A percentile compares a stretch with the other conserved stretches of the same genome.
phyloP scores from a whole-genome alignment of 2,329 filamentous ascomycete genomes.

The Fusarium setosum region DNA sequence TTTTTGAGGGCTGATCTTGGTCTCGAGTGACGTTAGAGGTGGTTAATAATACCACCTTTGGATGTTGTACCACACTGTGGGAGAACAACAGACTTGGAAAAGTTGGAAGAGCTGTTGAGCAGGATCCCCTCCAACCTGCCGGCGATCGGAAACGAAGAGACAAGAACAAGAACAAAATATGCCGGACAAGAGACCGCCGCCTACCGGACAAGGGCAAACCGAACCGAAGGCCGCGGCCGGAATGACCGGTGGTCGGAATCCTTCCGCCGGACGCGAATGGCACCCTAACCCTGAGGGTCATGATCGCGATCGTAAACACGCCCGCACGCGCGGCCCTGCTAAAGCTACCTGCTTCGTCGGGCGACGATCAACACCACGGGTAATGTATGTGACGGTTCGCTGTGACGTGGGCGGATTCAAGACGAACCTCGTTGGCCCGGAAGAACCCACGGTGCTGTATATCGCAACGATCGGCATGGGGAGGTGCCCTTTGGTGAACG shows the following conservation, averaged over 20 bases:
- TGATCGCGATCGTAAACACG: not conserved
- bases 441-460: not conserved
- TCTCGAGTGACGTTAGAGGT: not conserved
- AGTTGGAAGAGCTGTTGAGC: not conserved
- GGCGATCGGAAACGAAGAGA: not conserved
- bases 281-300: not conserved
- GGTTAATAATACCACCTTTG: not conserved
- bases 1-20: constrained; percentile 5
- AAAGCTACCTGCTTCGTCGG: not conserved
- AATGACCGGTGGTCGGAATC: not conserved
- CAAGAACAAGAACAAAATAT: too few species aligned
- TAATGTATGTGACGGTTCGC: not conserved
- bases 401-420: not conserved
- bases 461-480: not conserved
- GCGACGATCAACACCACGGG: not conserved
- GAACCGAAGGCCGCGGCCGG: too few species aligned
- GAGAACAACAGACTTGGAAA: not conserved
- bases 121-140: not conserved
- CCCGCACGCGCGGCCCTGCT: not conserved
- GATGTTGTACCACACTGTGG: not conserved
- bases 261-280: not conserved
- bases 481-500: not conserved
- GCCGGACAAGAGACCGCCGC: too few species aligned
- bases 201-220: too few species aligned
- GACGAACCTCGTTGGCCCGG: not conserved